A percentile compares a stretch with the other conserved stretches of the same genome.
phyloP scores from a whole-genome alignment of 495 filamentous ascomycete genomes.

The Penicillium turbatum region DNA sequence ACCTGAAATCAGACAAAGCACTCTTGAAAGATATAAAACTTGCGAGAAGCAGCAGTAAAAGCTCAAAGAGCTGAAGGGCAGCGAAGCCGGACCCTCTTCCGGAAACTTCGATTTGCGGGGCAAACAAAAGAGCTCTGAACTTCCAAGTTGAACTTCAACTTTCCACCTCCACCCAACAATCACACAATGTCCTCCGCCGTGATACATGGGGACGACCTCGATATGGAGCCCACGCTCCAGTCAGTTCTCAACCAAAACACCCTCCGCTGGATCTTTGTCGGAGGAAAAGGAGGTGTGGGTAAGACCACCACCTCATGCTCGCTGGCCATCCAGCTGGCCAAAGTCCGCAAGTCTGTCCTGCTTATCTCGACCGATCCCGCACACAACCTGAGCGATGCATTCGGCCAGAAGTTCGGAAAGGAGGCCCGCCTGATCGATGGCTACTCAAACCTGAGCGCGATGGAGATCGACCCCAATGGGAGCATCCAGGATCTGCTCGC shows the following conservation, averaged over 20 bases:
- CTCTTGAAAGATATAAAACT: background rate
- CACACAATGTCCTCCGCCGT: conserved; percentile 57
- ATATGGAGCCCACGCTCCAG: conserved; percentile 90
- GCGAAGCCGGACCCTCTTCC: conserved; percentile 19
- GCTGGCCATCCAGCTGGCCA: conserved; percentile 96
- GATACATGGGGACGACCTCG: conserved; percentile 65
- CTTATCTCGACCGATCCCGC: conserved; percentile 98
- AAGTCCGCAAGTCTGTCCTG: conserved; percentile 88
- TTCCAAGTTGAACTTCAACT: conserved; percentile 12
- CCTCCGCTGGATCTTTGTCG: conserved; percentile 98
- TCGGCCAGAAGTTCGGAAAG: conserved; percentile 99
- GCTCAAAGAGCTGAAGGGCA: background rate
- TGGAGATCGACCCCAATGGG: conserved; percentile 99
- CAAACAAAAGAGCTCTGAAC: conserved; percentile 17
- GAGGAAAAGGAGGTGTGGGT: conserved; percentile 98
- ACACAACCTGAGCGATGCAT: conserved; percentile 97
- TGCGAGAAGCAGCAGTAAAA: background rate
- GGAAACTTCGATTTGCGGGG: conserved; percentile 41
- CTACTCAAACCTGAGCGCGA: conserved; percentile 90
- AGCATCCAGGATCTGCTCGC: conserved; percentile 93
- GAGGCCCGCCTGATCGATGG: conserved; percentile 90
- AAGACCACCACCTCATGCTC: conserved; percentile 99
- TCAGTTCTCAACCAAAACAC: conserved; percentile 89
- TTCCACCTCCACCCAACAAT: conserved; percentile 7
- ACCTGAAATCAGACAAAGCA: background rate